phyloP scores from a whole-genome alignment of 2,329 filamentous ascomycete species.

The Ciborinia camelliae region DNA sequence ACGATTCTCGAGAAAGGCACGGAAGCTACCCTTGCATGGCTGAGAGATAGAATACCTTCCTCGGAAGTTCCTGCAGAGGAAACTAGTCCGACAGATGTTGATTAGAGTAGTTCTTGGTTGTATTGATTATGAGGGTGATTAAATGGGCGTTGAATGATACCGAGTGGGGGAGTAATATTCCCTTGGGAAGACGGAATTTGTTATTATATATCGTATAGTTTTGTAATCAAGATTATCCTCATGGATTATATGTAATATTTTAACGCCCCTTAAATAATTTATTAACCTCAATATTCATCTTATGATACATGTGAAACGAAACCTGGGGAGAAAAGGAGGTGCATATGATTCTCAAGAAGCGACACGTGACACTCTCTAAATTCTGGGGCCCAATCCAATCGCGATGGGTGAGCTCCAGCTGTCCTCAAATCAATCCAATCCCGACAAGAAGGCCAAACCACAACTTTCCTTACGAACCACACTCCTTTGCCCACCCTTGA shows the following conservation, averaged over 20 bases:
- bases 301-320: not conserved
- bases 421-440: slow-evolving; percentile 23
- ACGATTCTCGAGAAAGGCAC: slow-evolving; percentile 84
- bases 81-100: slow-evolving; percentile 26
- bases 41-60: slow-evolving; percentile 72
- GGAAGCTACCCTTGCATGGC: slow-evolving; percentile 76
- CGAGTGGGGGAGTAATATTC: slow-evolving; percentile 6
- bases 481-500: slow-evolving; percentile 30
- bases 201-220: slow-evolving; percentile 10
- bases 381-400: slow-evolving; percentile 4
- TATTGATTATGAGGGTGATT: not conserved
- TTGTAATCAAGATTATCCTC: slow-evolving; percentile 22
- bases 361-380: not conserved
- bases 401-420: slow-evolving; percentile 15
- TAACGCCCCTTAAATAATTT: not conserved
- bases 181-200: not conserved
- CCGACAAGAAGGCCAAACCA: not conserved
- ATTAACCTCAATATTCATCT: not conserved
- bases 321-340: not conserved
- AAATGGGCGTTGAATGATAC: slow-evolving; percentile 13
- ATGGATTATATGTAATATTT: slow-evolving; percentile 6
- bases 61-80: slow-evolving; percentile 51
- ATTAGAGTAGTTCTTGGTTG: not conserved
- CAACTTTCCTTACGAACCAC: slow-evolving; percentile 33
- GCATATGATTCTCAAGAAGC: not conserved